Conservation (phyloP, 225 moss, liverwort and hornwort genomes). For the Pleurozium schreberi region DNA sequence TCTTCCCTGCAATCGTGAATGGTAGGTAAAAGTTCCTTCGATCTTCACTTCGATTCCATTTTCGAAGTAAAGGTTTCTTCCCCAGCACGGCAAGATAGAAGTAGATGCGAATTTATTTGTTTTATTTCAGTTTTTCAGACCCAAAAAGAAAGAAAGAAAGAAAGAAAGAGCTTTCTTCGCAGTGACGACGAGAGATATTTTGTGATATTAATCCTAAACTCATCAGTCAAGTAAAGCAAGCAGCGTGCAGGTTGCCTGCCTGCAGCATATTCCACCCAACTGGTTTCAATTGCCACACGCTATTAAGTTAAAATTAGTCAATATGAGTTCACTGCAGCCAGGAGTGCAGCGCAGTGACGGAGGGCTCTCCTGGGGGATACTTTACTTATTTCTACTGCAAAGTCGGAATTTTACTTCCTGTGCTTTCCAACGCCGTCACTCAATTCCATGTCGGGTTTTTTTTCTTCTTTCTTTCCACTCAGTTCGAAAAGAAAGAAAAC, state of each 20-base stretch:
- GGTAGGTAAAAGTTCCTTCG: not conserved
- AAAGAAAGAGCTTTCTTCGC: not conserved
- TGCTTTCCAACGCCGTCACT: not conserved
- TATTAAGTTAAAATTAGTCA: not conserved
- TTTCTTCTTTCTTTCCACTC: no score
- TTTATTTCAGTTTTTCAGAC: not conserved
- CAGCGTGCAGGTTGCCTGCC: not conserved
- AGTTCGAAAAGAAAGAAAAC: not conserved
- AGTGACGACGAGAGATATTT: not conserved
- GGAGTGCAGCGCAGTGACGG: no score
- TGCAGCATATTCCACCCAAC: not conserved
- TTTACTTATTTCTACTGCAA: rapidly evolving
- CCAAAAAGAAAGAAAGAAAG: not conserved
- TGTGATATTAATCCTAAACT: not conserved
- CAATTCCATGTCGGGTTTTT: no score
- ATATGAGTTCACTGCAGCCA: not conserved
- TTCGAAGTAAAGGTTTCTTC: not conserved
- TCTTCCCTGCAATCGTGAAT: not conserved
- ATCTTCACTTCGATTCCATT: not conserved
- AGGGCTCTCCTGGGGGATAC: no score
- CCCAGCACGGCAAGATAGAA: not conserved
- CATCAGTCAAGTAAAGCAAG: not conserved
- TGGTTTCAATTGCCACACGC: not conserved
- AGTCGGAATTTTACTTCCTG: not conserved
- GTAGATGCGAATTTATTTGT: not conserved